Base-by-base conservation (phyloP, 2,329 filamentous ascomycete genomes). In the Venturia asperata region DNA sequence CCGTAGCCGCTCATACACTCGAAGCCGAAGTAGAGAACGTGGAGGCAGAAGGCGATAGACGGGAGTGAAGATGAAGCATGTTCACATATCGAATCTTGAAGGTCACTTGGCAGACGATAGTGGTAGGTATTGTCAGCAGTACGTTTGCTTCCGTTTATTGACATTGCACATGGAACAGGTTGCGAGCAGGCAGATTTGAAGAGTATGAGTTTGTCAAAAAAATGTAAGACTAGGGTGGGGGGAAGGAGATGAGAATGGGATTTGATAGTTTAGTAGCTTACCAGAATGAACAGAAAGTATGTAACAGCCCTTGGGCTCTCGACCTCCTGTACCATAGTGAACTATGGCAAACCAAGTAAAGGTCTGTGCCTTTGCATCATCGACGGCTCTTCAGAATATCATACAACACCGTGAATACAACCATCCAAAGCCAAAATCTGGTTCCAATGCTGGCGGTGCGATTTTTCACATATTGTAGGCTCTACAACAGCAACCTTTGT, bases 21-120 rank as follows among this genome's bases (percentile, higher is more conserved):
- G 65, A 6, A 65, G 55, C 52, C 30, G 65, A 52, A 62, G 63
- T n/a, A 19, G 62, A 39, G 49, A 60, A 6, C 27, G 43, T n/a
- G 45, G 65, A 27, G 30, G 60, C 10, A 37, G 65, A 24, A 64
- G 63, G 5, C 24, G 63, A 13, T 64, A 47, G 30, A 30, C n/a
- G 60, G 39, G 34, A 37, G 21, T 49, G 6, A 11, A 21, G n/a
- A 49, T 10, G 45, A 24, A n/a, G 45, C 7, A 49, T 13, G 11
- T 49, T 21, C 19, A 49, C 10, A 1, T 10, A 15, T 17, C 24
- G 21, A 27, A 52, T 52, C 21, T 27, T 52, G 24, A 21, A 52
- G 24, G 21, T 52, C 47, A 24, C 47, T 52, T 27, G 24, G 47
- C 9, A 30, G 47, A 13, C n/a, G 5, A 15, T 27, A 11, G 47